These are phyloP conservation scores for Ganoderma boninense DNA, from an alignment of 1,284 basidiomycete genomes.

Conservation along the genomic window DNA sequence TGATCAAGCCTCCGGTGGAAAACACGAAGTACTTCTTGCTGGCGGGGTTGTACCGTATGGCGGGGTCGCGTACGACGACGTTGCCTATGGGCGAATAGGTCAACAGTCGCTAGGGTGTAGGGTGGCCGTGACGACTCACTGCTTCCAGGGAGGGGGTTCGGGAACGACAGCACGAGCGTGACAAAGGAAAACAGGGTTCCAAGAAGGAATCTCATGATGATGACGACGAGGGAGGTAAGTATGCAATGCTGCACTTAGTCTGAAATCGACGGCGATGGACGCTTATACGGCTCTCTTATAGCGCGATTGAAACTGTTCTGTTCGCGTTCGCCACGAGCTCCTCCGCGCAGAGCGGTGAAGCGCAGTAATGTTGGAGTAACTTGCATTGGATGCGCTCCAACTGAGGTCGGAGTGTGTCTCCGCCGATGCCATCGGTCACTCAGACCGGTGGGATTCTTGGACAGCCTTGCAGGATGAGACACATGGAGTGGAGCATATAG, in stretches of 20 bases:
- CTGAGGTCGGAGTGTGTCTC: background rate
- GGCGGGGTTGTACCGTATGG: conserved; percentile 12
- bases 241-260: background rate
- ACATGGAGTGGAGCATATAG: background rate
- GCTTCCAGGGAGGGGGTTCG: conserved; percentile 14
- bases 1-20: conserved; percentile 7
- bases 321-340: background rate
- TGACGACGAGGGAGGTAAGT: background rate
- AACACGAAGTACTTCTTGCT: conserved; percentile 18
- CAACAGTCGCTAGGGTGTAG: background rate
- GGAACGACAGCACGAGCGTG: conserved; percentile 7
- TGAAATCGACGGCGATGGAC: background rate
- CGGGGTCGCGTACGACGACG: conserved; percentile 12
- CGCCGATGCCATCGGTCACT: background rate
- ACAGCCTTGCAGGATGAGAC: background rate
- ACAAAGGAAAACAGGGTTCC: conserved; percentile 6
- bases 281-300: background rate
- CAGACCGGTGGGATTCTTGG: background rate
- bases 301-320: background rate
- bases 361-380: background rate
- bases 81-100: background rate
- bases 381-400: background rate
- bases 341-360: background rate
- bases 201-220: conserved; percentile 8
- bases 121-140: background rate